These are phyloP conservation scores for Cercospora janseana DNA, from an alignment of 2,329 filamentous ascomycete genomes.

Conservation along the genomic window DNA sequence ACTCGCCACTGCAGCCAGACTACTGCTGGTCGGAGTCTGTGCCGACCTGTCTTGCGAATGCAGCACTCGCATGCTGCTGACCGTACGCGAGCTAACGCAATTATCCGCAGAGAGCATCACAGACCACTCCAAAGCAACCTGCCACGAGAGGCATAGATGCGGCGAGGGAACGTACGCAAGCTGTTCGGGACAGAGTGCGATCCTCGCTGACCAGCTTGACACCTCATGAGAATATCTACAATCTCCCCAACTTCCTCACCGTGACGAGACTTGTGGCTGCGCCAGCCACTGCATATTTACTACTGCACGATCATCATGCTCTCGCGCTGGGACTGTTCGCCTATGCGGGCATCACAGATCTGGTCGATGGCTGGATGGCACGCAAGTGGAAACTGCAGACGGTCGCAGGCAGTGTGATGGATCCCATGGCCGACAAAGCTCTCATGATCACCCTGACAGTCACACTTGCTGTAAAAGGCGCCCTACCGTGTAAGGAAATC, in stretches of 20 bases:
- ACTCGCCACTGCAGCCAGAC: conserved; percentile 2
- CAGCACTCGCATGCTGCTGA: background rate
- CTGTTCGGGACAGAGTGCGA: conserved; percentile 33
- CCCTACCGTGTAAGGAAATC: conserved; percentile 65
- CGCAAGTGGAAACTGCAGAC: conserved; percentile 84
- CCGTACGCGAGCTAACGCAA: background rate
- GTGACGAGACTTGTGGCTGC: conserved; percentile 79
- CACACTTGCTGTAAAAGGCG: conserved; percentile 77
- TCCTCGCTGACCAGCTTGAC: conserved; percentile 36
- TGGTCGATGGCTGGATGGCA: conserved; percentile 92
- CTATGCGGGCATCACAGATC: conserved; percentile 87
- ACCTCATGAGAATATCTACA: conserved; percentile 89
- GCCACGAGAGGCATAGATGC: conserved; percentile 28
- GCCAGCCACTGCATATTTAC: conserved; percentile 81
- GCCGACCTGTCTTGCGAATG: background rate
- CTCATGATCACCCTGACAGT: conserved; percentile 93
- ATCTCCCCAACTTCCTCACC: conserved; percentile 89
- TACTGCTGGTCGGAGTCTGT: background rate
- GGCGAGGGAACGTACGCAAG: conserved; percentile 33
- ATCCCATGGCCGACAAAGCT: conserved; percentile 94
- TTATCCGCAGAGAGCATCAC: conserved; percentile 8
- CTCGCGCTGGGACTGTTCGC: conserved; percentile 82
- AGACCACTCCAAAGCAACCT: conserved; percentile 23
- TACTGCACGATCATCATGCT: conserved; percentile 76
- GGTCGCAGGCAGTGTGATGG: conserved; percentile 90